Evolutionary conservation across 306 rosid genomes (phyloP).

Genomic region (Pterocarpus macrocarpus): DNA sequence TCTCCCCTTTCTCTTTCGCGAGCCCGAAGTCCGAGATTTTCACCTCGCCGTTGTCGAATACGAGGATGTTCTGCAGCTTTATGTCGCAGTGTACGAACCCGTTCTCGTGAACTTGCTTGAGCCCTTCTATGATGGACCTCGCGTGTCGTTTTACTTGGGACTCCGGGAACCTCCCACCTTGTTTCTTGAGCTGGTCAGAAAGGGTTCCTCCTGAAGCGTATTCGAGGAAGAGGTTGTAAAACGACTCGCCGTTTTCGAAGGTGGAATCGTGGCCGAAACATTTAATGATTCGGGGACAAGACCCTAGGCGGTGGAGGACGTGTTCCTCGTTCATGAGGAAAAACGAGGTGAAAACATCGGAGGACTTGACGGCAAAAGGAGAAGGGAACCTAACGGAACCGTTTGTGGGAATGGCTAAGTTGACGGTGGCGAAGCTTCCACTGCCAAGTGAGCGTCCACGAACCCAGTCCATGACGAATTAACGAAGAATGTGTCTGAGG

Average conservation of each 20-base stretch:
- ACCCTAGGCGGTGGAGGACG: slow-evolving; percentile 55
- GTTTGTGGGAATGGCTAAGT: slow-evolving; percentile 49
- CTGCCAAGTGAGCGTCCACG: slow-evolving; percentile 75
- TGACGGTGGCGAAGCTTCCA: slow-evolving; percentile 84
- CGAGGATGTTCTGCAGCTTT: slow-evolving; percentile 75
- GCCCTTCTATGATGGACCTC: slow-evolving; percentile 61
- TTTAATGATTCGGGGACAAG: slow-evolving; percentile 55
- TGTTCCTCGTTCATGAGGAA: slow-evolving; percentile 68
- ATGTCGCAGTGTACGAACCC: slow-evolving; percentile 93
- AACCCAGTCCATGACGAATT: slow-evolving; percentile 74
- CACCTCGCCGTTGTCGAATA: slow-evolving; percentile 58
- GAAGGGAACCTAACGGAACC: slow-evolving; percentile 23
- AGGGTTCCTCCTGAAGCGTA: slow-evolving; percentile 72
- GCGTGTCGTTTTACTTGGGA: slow-evolving; percentile 55
- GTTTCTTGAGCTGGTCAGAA: slow-evolving; percentile 57
- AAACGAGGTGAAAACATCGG: slow-evolving; percentile 30
- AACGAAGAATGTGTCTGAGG: not conserved
- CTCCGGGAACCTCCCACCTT: slow-evolving; percentile 64
- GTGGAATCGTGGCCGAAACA: slow-evolving; percentile 62
- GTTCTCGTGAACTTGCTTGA: slow-evolving; percentile 57
- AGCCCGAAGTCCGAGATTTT: slow-evolving; percentile 91
- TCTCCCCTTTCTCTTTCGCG: slow-evolving; percentile 52
- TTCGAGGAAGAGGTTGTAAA: slow-evolving; percentile 71
- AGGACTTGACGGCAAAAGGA: slow-evolving; percentile 68
- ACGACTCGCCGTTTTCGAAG: slow-evolving; percentile 56